Conservation (phyloP, 164 flowering plant genomes). For the Vitis rupestris region DNA sequence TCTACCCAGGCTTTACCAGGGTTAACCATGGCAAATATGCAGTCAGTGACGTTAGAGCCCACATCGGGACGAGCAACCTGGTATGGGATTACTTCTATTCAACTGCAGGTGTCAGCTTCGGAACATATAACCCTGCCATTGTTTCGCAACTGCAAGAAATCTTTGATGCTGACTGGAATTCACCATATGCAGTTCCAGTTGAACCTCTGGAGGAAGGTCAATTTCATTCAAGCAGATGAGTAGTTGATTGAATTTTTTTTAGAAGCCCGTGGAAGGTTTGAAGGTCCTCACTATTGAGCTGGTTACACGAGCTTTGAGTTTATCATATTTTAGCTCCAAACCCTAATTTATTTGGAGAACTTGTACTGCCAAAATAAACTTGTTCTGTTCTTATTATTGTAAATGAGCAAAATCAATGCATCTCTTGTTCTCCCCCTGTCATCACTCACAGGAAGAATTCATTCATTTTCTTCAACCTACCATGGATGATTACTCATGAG, state of each 20-base stretch:
- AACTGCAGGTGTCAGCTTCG: constrained; percentile 86
- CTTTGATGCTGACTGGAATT: constrained; percentile 94
- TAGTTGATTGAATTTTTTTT: neutral
- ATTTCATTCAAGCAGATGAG: constrained; percentile 31
- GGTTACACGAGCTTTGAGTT: too few species aligned
- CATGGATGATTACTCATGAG: too few species aligned
- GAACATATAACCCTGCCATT: constrained; percentile 74
- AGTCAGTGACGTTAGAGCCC: constrained; percentile 81
- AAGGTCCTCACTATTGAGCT: too few species aligned
- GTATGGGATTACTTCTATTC: constrained; percentile 93
- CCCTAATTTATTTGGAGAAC: too few species aligned
- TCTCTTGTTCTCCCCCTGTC: too few species aligned
- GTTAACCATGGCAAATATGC: constrained; percentile 95
- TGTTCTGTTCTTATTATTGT: too few species aligned
- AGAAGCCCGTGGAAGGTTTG: too few species aligned
- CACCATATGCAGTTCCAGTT: constrained; percentile 77
- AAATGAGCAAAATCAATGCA: too few species aligned
- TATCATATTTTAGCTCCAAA: too few species aligned
- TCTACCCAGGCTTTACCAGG: constrained; percentile 73
- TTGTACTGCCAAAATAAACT: too few species aligned
- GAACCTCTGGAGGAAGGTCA: constrained; percentile 38
- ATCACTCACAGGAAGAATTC: too few species aligned
- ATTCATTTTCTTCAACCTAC: too few species aligned
- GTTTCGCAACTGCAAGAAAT: constrained; percentile 76
- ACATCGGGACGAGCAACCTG: constrained; percentile 93